phyloP scores from a whole-genome alignment of 495 filamentous ascomycete genomes.

The Viridothelium virens region DNA sequence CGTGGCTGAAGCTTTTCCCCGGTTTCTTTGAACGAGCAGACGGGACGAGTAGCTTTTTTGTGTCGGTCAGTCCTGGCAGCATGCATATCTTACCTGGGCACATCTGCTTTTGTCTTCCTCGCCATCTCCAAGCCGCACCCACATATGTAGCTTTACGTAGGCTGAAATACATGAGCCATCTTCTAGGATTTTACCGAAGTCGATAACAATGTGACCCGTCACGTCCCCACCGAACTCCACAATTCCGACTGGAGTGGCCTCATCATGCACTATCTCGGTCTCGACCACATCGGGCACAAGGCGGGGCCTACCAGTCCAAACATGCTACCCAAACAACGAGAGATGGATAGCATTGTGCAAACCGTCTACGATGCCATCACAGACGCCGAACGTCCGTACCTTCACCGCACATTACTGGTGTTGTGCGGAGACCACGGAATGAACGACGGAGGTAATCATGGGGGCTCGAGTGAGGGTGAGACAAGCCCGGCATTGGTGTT shows the following conservation, averaged over 20 bases:
- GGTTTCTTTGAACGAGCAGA: constrained; percentile 71
- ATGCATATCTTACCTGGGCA: no score
- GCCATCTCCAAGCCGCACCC: not conserved
- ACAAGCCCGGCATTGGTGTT: constrained; percentile 90
- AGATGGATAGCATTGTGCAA: constrained; percentile 83
- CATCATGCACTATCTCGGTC: constrained; percentile 88
- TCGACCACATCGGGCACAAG: constrained; percentile 98
- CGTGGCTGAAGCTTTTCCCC: constrained; percentile 95
- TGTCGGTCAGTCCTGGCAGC: constrained; percentile 62
- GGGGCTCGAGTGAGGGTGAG: constrained; percentile 84
- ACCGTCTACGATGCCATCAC: constrained; percentile 71
- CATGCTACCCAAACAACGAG: constrained; percentile 85
- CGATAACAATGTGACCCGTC: constrained; percentile 92
- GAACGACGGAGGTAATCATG: constrained; percentile 98
- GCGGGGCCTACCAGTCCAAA: constrained; percentile 79
- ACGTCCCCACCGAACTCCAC: constrained; percentile 66
- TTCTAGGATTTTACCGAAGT: constrained; percentile 94
- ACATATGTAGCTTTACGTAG: not conserved
- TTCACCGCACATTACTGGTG: constrained; percentile 72
- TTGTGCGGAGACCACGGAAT: constrained; percentile 94
- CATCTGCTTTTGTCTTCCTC: not conserved
- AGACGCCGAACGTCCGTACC: constrained; percentile 48
- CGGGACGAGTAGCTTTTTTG: constrained; percentile 96
- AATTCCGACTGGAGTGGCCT: constrained; percentile 84
- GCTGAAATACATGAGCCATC: constrained; percentile 9